Evolutionary conservation across 2,329 filamentous ascomycete genomes (phyloP), one percentile per base, ranked within the genome.

Genomic region (Fusarium stilboides): DNA sequence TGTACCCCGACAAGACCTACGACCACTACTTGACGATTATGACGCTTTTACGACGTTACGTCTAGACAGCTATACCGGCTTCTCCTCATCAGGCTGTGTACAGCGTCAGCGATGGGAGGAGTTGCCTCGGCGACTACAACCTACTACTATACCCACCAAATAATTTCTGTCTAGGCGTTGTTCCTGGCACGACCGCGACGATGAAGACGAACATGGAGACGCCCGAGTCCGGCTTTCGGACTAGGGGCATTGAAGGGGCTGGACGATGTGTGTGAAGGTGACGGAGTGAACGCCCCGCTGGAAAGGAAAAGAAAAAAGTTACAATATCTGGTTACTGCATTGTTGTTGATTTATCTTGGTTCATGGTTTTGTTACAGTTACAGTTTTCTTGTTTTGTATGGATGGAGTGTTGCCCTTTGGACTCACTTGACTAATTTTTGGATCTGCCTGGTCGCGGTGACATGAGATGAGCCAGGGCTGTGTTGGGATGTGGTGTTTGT

Each of bases 1-100:
- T 76, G 76, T 77, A 76, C 70, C 71, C 74, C 70, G 70, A 74
- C 74, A 77, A 78, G 72, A 75, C 73, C 73, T 75, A 77, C 71
- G 76, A 79, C 75, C 74, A 78, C 72, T 77, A 77, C 77, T 79
- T 82, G 80, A 82, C 79, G 80, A 82, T 80, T 78, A 81, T 78
- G 80, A 81, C 78, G 79, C 78, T 81, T 81, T 82, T 77, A 82
- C 78, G 80, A 82, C 78, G 77, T 81, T 77, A 82, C 78, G 80
- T 82, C 80, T 82, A 82, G 80, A 82, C 80, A 81, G 78, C 78
- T 77, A 78, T 75, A 76, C 75, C 75, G 72, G 75, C 78, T 74
- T 73, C 66, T 75, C 68, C 70, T 74, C 68, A 68, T 69, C 67
- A 74, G 71, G 69, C 74, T 75, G 75, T 75, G 68, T 71, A 71